phyloP scores from a whole-genome alignment of 2,329 filamentous ascomycete genomes.

The Knoxdaviesia proteae region DNA sequence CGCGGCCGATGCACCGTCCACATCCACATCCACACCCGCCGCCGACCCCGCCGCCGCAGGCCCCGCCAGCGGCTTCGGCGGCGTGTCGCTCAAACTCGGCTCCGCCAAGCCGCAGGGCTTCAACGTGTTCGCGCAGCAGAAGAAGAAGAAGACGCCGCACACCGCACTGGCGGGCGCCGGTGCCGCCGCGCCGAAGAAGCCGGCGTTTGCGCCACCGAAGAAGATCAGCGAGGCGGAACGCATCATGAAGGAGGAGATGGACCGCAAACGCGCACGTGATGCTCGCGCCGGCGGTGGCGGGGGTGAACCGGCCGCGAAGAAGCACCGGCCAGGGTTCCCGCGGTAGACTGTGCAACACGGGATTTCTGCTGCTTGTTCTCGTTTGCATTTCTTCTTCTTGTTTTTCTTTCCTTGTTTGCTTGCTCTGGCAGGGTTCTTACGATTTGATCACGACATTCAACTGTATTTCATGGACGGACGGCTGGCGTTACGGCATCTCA shows the following conservation, averaged over 20 bases:
- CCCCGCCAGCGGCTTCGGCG: conserved; percentile 9
- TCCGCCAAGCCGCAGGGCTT: conserved; percentile 44
- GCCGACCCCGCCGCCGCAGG: conserved; percentile 18
- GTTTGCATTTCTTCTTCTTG: no score
- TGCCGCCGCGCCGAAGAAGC: conserved; percentile 24
- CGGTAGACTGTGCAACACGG: no score
- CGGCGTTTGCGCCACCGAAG: conserved; percentile 41
- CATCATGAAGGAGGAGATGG: conserved; percentile 74
- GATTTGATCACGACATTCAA: no score
- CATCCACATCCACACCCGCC: neutral
- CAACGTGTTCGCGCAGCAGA: conserved; percentile 42
- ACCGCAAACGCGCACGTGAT: conserved; percentile 41
- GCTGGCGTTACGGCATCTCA: no score
- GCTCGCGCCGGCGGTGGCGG: conserved; percentile 17
- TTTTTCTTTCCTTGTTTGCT: no score
- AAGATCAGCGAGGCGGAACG: conserved; percentile 77
- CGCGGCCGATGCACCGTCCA: neutral
- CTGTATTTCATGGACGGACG: no score
- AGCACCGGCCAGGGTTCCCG: conserved; percentile 15
- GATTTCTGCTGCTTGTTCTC: no score
- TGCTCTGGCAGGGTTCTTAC: no score
- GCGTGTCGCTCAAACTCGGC: conserved; percentile 42
- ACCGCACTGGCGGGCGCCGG: neutral
- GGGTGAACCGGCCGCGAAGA: conserved; percentile 17
- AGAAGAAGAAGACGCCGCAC: conserved; percentile 3